These are phyloP conservation scores for Taxawa tesnikishii DNA, from an alignment of 2,329 filamentous ascomycete species.

Conservation along the genomic window DNA sequence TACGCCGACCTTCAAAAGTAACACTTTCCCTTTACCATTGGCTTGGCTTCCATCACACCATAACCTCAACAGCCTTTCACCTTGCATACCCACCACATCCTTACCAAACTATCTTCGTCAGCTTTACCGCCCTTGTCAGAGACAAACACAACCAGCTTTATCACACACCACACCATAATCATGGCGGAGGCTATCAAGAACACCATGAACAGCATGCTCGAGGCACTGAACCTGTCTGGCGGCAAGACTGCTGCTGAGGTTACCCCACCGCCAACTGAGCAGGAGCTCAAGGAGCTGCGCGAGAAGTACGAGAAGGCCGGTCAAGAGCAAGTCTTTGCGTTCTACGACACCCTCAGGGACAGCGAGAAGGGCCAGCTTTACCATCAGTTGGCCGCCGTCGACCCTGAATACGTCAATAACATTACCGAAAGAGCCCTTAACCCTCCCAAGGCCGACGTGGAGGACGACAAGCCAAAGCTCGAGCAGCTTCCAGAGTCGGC, in stretches of 20 bases:
- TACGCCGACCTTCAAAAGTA: too few relatives aligned
- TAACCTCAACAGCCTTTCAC: too few relatives aligned
- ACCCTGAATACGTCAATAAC: slow-evolving; percentile 77
- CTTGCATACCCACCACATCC: too few relatives aligned
- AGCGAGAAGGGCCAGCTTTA: slow-evolving; percentile 68
- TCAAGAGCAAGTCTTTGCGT: slow-evolving; percentile 76
- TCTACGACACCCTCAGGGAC: slow-evolving; percentile 66
- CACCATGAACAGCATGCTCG: slow-evolving; percentile 25
- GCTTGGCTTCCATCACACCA: too few relatives aligned
- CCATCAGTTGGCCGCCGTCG: slow-evolving; percentile 68
- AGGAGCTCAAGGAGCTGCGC: slow-evolving; percentile 56
- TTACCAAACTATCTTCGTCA: too few relatives aligned
- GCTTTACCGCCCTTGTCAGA: too few relatives aligned
- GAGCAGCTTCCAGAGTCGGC: slow-evolving; percentile 82
- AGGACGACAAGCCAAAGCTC: slow-evolving; percentile 44
- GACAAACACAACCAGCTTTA: background rate
- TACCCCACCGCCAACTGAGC: slow-evolving; percentile 42
- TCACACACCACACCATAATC: slow-evolving; percentile 5
- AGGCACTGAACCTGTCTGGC: slow-evolving; percentile 27
- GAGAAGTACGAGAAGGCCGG: slow-evolving; percentile 61
- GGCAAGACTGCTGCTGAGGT: slow-evolving; percentile 18
- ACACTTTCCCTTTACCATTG: too few relatives aligned
- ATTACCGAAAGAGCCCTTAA: slow-evolving; percentile 73
- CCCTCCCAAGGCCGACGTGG: slow-evolving; percentile 51
- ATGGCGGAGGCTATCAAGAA: slow-evolving; percentile 31